Evolutionary conservation across 768 basidiomycete genomes (phyloP).

Genomic region (Leccinellum luteum): DNA sequence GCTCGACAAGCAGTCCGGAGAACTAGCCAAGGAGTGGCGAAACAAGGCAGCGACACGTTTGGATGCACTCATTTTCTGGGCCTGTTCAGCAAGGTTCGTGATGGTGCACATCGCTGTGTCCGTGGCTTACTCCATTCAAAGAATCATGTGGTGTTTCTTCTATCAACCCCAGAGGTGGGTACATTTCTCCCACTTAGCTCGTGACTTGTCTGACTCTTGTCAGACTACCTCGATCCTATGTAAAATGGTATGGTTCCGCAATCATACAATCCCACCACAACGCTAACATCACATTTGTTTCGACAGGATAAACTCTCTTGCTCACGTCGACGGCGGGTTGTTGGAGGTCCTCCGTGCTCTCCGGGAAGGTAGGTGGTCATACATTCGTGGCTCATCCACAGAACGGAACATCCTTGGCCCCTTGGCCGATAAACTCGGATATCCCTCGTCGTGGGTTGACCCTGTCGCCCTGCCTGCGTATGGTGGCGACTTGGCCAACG

Average conservation of each 20-base stretch:
- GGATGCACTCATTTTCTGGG: slow-evolving; percentile 76
- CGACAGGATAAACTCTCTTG: slow-evolving; percentile 62
- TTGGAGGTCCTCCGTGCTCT: slow-evolving; percentile 52
- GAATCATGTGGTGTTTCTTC: slow-evolving; percentile 90
- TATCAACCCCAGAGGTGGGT: slow-evolving; percentile 67
- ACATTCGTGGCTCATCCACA: slow-evolving; percentile 41
- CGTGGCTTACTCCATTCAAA: slow-evolving; percentile 25
- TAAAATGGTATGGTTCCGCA: slow-evolving; percentile 51
- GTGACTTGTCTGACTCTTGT: not conserved
- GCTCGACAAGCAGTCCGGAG: slow-evolving; percentile 18
- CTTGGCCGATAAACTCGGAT: slow-evolving; percentile 55
- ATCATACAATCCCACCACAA: not conserved
- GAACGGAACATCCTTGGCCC: slow-evolving; percentile 42
- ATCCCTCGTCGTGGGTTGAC: slow-evolving; percentile 62
- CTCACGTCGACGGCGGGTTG: slow-evolving; percentile 62
- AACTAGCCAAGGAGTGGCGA: slow-evolving; percentile 28
- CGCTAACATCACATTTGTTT: not conserved
- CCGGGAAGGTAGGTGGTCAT: slow-evolving; percentile 59
- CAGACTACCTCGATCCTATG: slow-evolving; percentile 44
- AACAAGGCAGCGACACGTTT: slow-evolving; percentile 43
- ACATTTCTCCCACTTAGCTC: not conserved
- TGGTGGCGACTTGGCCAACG: slow-evolving; percentile 52
- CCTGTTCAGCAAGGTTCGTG: slow-evolving; percentile 67
- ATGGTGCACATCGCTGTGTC: not conserved
- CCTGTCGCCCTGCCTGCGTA: slow-evolving; percentile 56